These are phyloP conservation scores for Globisporangium barbulae DNA, from an alignment of 352 stramenopile species.

Conservation along the genomic window DNA sequence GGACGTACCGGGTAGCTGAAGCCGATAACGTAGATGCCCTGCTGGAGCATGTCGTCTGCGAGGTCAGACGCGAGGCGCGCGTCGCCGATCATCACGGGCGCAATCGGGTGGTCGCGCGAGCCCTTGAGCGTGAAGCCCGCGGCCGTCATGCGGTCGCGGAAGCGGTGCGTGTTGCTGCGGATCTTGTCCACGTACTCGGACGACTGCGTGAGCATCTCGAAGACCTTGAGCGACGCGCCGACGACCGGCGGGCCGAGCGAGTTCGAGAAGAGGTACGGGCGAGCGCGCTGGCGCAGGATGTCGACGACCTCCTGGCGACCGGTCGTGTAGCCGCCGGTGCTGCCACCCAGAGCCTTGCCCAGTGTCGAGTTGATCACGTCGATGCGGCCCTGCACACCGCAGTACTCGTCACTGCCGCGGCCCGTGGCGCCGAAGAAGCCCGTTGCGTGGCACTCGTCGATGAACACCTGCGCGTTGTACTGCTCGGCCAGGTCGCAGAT, in stretches of 20 bases:
- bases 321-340: constrained; percentile 92
- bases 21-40: constrained; percentile 94
- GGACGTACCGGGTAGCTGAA: constrained; percentile 93
- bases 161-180: constrained; percentile 87
- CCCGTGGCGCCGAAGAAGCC: constrained; percentile 92
- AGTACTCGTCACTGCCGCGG: constrained; percentile 91
- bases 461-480: constrained; percentile 92
- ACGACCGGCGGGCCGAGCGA: constrained; percentile 91
- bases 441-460: constrained; percentile 94
- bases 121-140: constrained; percentile 90
- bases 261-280: constrained; percentile 94
- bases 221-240: constrained; percentile 91
- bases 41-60: constrained; percentile 90
- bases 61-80: constrained; percentile 87
- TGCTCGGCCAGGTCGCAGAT: constrained; percentile 90
- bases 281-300: constrained; percentile 86
- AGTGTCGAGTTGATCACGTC: constrained; percentile 95
- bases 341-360: constrained; percentile 91
- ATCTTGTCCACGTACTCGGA: constrained; percentile 88
- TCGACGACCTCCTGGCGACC: constrained; percentile 90
- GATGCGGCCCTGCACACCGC: constrained; percentile 82
- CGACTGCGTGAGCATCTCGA: constrained; percentile 89
- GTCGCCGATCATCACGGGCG: constrained; percentile 91
- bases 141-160: constrained; percentile 88
- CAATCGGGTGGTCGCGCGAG: constrained; percentile 87